A percentile compares a stretch with the other conserved stretches of the same genome.
Evolutionary conservation across 441 rosid species (phyloP).

Genomic region (Gossypium davidsonii): DNA sequence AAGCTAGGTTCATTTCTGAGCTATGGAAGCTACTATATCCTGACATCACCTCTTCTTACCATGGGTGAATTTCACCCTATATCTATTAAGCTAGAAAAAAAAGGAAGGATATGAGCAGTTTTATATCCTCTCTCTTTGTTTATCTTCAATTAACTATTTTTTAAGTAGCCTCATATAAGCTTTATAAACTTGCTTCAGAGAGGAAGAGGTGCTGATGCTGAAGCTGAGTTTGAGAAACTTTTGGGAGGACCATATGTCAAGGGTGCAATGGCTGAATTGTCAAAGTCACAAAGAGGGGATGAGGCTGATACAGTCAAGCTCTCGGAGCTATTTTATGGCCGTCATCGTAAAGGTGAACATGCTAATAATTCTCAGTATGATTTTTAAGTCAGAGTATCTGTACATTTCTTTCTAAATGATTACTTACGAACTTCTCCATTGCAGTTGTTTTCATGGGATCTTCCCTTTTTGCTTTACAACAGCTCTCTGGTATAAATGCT

Average conservation of each 20-base stretch:
- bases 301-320: slow-evolving; percentile 43
- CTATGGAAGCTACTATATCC: not conserved
- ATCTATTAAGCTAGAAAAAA: not conserved
- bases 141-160: slow-evolving; percentile 7
- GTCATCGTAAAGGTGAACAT: slow-evolving; percentile 42
- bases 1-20: not conserved
- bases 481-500: slow-evolving; percentile 74
- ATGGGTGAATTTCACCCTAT: not conserved
- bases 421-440: slow-evolving; percentile 30
- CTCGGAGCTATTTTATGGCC: slow-evolving; percentile 48
- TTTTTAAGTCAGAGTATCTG: not conserved
- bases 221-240: slow-evolving; percentile 56
- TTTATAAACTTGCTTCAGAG: slow-evolving; percentile 33
- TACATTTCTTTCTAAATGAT: slow-evolving; percentile 24
- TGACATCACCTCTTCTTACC: not conserved
- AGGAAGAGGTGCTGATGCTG: slow-evolving; percentile 67
- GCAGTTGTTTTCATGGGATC: slow-evolving; percentile 80
- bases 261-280: slow-evolving; percentile 53
- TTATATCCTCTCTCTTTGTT: slow-evolving; percentile 1
- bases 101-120: not conserved
- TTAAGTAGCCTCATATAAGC: slow-evolving; percentile 5
- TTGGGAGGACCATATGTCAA: slow-evolving; percentile 52
- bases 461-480: slow-evolving; percentile 75
- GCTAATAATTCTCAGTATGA: slow-evolving; percentile 21
- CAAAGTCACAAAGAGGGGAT: slow-evolving; percentile 52